These are phyloP conservation scores for Rhodomyrtus psidioides DNA, from an alignment of 441 rosid genomes.

Conservation along the genomic window DNA sequence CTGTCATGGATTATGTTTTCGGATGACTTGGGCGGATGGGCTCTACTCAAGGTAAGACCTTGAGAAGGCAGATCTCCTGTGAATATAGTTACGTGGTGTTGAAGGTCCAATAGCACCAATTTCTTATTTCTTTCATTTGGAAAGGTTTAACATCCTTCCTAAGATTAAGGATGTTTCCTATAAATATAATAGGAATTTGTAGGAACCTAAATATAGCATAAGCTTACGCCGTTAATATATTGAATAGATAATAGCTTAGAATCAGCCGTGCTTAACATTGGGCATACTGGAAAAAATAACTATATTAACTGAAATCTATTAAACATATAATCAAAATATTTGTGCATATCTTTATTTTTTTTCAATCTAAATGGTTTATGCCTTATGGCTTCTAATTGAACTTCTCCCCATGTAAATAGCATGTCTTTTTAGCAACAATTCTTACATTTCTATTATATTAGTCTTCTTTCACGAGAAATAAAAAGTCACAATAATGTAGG, in stretches of 20 bases:
- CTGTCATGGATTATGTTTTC: fast-evolving
- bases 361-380: background rate
- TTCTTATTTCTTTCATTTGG: background rate
- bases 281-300: background rate
- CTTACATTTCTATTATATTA: background rate
- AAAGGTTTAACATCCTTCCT: background rate
- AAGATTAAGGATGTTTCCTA: background rate
- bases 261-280: background rate
- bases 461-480: background rate
- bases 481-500: background rate
- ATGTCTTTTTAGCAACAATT: background rate
- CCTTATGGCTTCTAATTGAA: background rate
- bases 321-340: background rate
- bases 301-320: background rate
- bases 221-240: background rate
- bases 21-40: background rate
- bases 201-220: background rate
- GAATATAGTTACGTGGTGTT: background rate
- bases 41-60: background rate
- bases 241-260: background rate
- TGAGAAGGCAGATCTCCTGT: background rate
- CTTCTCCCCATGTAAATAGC: background rate
- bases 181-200: background rate
- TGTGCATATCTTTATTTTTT: background rate
- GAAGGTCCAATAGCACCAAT: background rate